Base-by-base conservation (phyloP, 1,284 basidiomycete species). In the Caloboletus firmus region DNA sequence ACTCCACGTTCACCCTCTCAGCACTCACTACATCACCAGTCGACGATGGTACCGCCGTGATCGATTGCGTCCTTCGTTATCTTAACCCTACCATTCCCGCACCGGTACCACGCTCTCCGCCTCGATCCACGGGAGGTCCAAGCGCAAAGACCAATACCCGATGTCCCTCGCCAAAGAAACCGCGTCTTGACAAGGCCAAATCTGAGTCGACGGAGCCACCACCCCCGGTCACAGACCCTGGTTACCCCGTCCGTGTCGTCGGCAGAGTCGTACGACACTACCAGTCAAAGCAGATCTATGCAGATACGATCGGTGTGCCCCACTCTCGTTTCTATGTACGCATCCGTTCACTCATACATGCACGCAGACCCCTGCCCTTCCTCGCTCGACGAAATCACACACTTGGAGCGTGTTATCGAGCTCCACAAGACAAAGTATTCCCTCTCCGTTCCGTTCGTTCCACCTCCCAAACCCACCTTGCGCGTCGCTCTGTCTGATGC, bases 1-100 rank as follows among this genome's bases (percentile, higher is more conserved):
- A 48, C 1, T n/a, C 51, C 37, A 43, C 35, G 13, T 39, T 44
- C 54, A 20, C 36, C 28, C 32, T 17, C 31, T 18, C 37, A 12
- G 24, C 43, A 44, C 54, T 57, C 42, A 59, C 40, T 0, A 15
- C 35, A 24, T n/a, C 43, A 37, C 37, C 49, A 86, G 86, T 91
- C 52, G 89, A 91, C 62, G 89, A 91, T 62, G 85, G 87, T 7
- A 85, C 86, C 0, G 80, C 73, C 22, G 81, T 86, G 4, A 76
- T 90, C 30, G 86, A 90, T 43, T 90, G 87, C 58, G 62, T 75
- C 3, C 74, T 81, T 58, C 72, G 71, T 4, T 74, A 77, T 55
- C 59, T 64, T 18, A 59, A 55, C 8, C 57, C 64, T 9, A 4
- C 45, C n/a, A 2, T 35, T 1, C 31, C 35, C 5, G 32, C 47